Conservation (phyloP, 2,329 filamentous ascomycete species). For the Monilinia fructigena region DNA sequence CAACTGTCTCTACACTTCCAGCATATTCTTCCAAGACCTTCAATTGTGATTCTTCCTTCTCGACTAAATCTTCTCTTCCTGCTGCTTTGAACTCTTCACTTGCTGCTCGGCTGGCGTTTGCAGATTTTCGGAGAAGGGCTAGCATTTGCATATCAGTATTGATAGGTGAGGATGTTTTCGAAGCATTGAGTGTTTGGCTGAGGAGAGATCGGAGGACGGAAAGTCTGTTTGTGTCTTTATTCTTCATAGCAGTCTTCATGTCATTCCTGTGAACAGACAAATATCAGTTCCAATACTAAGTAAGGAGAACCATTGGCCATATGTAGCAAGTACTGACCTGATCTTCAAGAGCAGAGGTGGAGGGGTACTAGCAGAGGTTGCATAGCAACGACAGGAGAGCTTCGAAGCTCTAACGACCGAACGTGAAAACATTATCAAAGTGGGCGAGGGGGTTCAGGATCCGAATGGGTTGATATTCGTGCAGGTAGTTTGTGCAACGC, state of each 20-base stretch:
- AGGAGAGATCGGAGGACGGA: constrained; percentile 67
- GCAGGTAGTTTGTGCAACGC: not conserved
- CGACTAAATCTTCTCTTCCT: constrained; percentile 65
- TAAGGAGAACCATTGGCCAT: not conserved
- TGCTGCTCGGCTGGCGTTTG: constrained; percentile 57
- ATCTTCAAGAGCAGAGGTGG: constrained; percentile 42
- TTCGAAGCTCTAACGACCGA: constrained; percentile 31
- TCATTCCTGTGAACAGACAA: constrained; percentile 44
- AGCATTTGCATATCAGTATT: constrained; percentile 68
- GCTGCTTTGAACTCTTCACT: constrained; percentile 62
- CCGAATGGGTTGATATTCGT: not conserved
- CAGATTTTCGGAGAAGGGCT: constrained; percentile 63
- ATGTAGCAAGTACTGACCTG: constrained; percentile 33
- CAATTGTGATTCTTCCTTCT: constrained; percentile 67
- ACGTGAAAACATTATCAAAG: constrained; percentile 29
- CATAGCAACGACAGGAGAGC: constrained; percentile 35
- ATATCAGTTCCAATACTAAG: not conserved
- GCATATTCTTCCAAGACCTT: constrained; percentile 65
- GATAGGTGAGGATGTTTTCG: constrained; percentile 70
- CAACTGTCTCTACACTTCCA: constrained; percentile 55
- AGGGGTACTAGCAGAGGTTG: constrained; percentile 33
- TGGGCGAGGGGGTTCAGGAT: not conserved
- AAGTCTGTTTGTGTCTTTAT: constrained; percentile 63
- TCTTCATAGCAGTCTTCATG: constrained; percentile 64
- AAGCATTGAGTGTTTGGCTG: constrained; percentile 69